Percentiles rank a stretch among this genome's conserved stretches.
phyloP scores from a whole-genome alignment of 2,329 filamentous ascomycete genomes.

The Beauveria pseudobassiana region DNA sequence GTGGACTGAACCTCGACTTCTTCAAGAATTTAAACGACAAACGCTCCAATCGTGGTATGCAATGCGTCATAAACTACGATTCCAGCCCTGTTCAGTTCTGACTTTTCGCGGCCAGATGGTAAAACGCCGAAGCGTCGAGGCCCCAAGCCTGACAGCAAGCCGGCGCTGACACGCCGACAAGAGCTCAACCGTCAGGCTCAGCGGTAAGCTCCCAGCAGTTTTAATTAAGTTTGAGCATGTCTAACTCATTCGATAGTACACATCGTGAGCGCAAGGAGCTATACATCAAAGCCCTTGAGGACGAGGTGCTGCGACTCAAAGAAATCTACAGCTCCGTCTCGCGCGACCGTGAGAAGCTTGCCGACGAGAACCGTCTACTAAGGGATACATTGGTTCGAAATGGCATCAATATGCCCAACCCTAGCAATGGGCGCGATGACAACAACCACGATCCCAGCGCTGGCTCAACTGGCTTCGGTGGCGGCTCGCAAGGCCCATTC shows the following conservation, averaged over 20 bases:
- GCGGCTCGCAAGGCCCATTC: slow-evolving; percentile 24
- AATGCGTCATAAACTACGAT: background rate
- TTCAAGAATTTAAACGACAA: slow-evolving; percentile 65
- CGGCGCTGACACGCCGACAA: slow-evolving; percentile 82
- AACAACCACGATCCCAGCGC: slow-evolving; percentile 38
- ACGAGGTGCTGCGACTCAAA: slow-evolving; percentile 82
- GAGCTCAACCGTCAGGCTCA: slow-evolving; percentile 95
- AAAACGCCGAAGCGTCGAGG: slow-evolving; percentile 82
- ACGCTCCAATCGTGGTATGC: slow-evolving; percentile 65
- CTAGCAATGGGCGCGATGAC: slow-evolving; percentile 28
- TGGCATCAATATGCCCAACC: slow-evolving; percentile 32
- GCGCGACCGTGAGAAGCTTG: slow-evolving; percentile 67
- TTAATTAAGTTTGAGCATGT: background rate
- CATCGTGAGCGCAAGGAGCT: slow-evolving; percentile 95
- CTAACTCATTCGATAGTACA: slow-evolving; percentile 49
- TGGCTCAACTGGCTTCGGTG: slow-evolving; percentile 26
- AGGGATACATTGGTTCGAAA: slow-evolving; percentile 48
- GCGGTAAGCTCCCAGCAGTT: slow-evolving; percentile 50
- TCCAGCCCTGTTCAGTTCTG: background rate
- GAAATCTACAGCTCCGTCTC: slow-evolving; percentile 70
- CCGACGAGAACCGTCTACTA: slow-evolving; percentile 73
- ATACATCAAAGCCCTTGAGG: slow-evolving; percentile 90
- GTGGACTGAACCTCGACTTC: slow-evolving; percentile 49
- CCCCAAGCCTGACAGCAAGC: slow-evolving; percentile 94
- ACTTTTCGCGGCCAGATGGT: slow-evolving; percentile 51